These are phyloP conservation scores for Aspergillus heteromorphus DNA, from an alignment of 495 filamentous ascomycete species.

Conservation along the genomic window DNA sequence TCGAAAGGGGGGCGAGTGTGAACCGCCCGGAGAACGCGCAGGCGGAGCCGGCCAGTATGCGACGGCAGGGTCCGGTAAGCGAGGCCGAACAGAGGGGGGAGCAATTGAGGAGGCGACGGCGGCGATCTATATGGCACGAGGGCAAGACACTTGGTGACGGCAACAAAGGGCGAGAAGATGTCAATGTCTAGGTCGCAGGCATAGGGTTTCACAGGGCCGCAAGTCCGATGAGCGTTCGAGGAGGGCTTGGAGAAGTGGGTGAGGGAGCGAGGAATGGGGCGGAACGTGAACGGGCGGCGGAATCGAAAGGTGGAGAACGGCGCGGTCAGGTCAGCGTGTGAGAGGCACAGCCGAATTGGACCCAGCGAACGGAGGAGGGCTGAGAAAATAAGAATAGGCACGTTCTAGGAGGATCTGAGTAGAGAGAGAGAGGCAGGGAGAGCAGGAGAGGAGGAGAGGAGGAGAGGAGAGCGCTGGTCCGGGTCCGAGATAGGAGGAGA, in stretches of 20 bases:
- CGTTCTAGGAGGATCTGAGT: too few species aligned
- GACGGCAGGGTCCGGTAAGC: conserved; percentile 5
- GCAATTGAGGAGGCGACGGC: neutral
- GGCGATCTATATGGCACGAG: neutral
- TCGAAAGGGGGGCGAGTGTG: conserved; percentile 6
- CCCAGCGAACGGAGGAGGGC: neutral
- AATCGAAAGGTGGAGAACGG: conserved; percentile 16
- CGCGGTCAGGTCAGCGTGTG: conserved; percentile 7
- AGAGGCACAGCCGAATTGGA: neutral
- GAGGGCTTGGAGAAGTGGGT: conserved; percentile 5
- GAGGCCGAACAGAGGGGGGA: neutral
- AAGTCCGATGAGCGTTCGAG: conserved; percentile 6
- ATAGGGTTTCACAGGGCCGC: conserved; percentile 12
- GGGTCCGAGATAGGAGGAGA: too few species aligned
- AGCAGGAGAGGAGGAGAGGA: too few species aligned
- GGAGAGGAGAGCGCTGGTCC: too few species aligned
- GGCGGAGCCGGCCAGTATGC: conserved; percentile 8
- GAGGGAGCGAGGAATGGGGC: conserved; percentile 21
- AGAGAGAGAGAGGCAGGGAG: too few species aligned
- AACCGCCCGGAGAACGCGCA: conserved; percentile 9
- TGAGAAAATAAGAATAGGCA: conserved; percentile 1
- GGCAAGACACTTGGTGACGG: conserved; percentile 2
- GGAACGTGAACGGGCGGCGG: conserved; percentile 23
- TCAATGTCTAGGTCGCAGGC: neutral
- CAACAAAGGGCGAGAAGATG: conserved; percentile 8